A percentile compares a stretch with the other conserved stretches of the same genome.
These are phyloP conservation scores for Alternaria arborescens DNA, from an alignment of 2,329 filamentous ascomycete species.

Conservation along the genomic window DNA sequence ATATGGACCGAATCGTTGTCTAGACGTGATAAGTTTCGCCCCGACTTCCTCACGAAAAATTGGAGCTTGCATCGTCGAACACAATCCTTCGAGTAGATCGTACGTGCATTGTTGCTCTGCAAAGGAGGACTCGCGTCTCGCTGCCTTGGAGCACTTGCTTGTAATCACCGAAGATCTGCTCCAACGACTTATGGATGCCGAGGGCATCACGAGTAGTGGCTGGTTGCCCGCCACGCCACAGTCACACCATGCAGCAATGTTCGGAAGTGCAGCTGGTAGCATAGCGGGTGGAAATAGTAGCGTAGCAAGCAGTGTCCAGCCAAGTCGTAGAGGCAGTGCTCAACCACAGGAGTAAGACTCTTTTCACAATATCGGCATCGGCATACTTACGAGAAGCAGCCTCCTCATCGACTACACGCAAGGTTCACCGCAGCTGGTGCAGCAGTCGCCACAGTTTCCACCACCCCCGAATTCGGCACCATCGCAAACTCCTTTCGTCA, in stretches of 20 bases:
- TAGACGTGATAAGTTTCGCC: constrained; percentile 49
- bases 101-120: constrained; percentile 48
- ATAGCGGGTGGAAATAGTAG: constrained; percentile 34
- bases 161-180: constrained; percentile 49
- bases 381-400: constrained; percentile 6
- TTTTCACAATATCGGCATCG: neutral
- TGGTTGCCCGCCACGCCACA: constrained; percentile 48
- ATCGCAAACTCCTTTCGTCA: constrained; percentile 18
- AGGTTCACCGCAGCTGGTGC: constrained; percentile 8
- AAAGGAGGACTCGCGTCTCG: constrained; percentile 42
- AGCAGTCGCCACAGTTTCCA: constrained; percentile 8
- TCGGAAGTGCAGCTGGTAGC: constrained; percentile 29
- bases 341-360: constrained; percentile 37
- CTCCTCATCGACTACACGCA: constrained; percentile 14
- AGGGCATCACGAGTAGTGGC: constrained; percentile 47
- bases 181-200: constrained; percentile 42
- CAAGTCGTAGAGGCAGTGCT: constrained; percentile 38
- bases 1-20: constrained; percentile 46
- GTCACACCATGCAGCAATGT: constrained; percentile 42
- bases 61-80: constrained; percentile 49
- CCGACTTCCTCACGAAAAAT: constrained; percentile 45
- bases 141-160: constrained; percentile 46
- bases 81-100: constrained; percentile 46
- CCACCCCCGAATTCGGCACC: neutral
- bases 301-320: constrained; percentile 24